Evolutionary conservation across 768 basidiomycete species (phyloP).

Genomic region (Macrocybe gigantea): DNA sequence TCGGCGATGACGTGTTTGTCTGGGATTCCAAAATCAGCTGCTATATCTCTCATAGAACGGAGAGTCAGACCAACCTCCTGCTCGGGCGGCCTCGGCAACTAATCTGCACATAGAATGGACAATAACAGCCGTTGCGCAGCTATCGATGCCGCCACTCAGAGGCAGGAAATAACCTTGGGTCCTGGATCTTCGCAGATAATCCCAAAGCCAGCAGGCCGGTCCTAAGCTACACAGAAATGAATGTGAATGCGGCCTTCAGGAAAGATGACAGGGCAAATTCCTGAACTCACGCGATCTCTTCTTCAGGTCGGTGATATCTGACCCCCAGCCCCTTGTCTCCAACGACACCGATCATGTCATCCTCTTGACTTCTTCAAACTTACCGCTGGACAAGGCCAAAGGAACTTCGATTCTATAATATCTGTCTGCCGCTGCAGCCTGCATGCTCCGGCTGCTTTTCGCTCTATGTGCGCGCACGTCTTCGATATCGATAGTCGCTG

Average conservation of each 20-base stretch:
- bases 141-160: conserved; percentile 94
- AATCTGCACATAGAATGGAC: conserved; percentile 95
- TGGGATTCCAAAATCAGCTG: conserved; percentile 19
- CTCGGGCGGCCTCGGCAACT: conserved; percentile 71
- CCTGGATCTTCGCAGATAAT: conserved; percentile 90
- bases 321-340: conserved; percentile 39
- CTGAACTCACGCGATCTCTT: conserved; percentile 82
- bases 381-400: conserved; percentile 73
- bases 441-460: conserved; percentile 80
- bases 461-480: conserved; percentile 89
- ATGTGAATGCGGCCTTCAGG: neutral
- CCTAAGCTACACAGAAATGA: conserved; percentile 56
- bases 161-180: conserved; percentile 96
- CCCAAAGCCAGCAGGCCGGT: conserved; percentile 99
- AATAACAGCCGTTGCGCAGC: conserved; percentile 94
- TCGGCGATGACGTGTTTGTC: conserved; percentile 86
- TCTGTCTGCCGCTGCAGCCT: conserved; percentile 68
- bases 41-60: neutral
- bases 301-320: conserved; percentile 82
- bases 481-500: conserved; percentile 95
- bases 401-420: conserved; percentile 83
- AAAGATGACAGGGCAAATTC: neutral
- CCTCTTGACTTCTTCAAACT: conserved; percentile 58
- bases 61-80: conserved; percentile 50
- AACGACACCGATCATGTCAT: conserved; percentile 36